phyloP scores from a whole-genome alignment of 2,329 filamentous ascomycete species.

The Colletotrichum gloeosporioides region DNA sequence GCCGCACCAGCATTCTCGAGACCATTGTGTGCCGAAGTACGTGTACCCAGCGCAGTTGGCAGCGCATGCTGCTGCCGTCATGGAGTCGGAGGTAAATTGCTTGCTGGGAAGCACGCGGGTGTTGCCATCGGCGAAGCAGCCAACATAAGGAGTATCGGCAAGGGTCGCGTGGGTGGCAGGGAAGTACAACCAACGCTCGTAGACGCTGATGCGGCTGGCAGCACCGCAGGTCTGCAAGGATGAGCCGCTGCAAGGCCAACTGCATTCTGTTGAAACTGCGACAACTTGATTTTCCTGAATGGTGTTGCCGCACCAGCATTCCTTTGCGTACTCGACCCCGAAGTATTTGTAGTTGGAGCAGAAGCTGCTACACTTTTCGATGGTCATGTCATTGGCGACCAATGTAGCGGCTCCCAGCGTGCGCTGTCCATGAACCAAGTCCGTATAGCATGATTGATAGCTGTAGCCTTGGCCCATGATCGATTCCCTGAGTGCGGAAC shows the following conservation, averaged over 20 bases:
- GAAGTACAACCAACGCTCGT: not conserved
- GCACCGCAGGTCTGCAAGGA: not conserved
- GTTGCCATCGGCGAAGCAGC: not conserved
- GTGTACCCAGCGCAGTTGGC: conserved; percentile 41
- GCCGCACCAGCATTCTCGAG: conserved; percentile 45
- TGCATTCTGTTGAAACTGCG: not conserved
- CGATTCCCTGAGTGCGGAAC: not conserved
- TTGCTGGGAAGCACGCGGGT: conserved; percentile 33
- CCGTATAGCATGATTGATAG: not conserved
- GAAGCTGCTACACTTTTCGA: conserved; percentile 52
- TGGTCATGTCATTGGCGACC: conserved; percentile 49
- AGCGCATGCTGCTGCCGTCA: conserved; percentile 45
- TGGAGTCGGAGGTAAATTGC: conserved; percentile 32
- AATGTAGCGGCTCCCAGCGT: conserved; percentile 43
- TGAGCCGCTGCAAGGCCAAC: not conserved
- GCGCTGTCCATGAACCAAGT: conserved; percentile 27
- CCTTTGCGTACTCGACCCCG: conserved; percentile 23
- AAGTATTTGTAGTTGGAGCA: conserved; percentile 38
- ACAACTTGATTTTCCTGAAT: not conserved
- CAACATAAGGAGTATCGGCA: not conserved
- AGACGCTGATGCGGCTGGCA: not conserved
- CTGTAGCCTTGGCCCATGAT: not conserved
- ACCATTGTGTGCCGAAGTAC: conserved; percentile 53
- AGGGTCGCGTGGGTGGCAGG: not conserved
- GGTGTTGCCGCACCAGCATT: conserved; percentile 24